Percentiles rank a stretch among this genome's conserved stretches.
Evolutionary conservation across 352 stramenopile genomes (phyloP).

Genomic region (Aphanomyces astaci): DNA sequence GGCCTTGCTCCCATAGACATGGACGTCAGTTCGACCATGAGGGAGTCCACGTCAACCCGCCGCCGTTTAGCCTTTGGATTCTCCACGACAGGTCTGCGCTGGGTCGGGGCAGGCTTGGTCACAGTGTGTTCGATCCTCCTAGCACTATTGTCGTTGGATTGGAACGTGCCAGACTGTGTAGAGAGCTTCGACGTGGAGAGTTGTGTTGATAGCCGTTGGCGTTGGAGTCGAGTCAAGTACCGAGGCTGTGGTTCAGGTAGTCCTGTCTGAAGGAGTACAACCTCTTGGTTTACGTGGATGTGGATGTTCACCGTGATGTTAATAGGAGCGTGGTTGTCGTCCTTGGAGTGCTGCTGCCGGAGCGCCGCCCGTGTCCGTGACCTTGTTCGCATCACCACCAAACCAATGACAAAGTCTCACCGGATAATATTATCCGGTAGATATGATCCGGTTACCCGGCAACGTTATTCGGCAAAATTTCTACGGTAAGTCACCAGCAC

Average conservation of each 20-base stretch:
- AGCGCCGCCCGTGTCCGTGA: not conserved
- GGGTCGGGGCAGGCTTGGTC: not conserved
- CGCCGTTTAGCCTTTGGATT: conserved; percentile 3
- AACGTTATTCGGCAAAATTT: too few relatives aligned
- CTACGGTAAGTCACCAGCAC: too few relatives aligned
- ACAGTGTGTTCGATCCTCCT: not conserved
- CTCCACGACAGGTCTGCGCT: not conserved
- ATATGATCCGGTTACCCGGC: not conserved
- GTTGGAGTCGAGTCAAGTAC: conserved; percentile 2
- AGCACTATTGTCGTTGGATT: not conserved
- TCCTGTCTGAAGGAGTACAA: not conserved
- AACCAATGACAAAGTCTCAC: not conserved
- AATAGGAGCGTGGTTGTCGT: not conserved
- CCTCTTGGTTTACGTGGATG: not conserved
- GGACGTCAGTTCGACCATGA: not conserved
- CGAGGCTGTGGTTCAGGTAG: not conserved
- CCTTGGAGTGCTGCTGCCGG: not conserved
- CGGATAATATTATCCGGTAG: not conserved
- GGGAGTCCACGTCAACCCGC: not conserved
- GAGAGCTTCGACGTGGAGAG: not conserved
- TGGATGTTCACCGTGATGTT: conserved; percentile 13
- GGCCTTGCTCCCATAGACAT: not conserved
- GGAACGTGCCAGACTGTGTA: not conserved
- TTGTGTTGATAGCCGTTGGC: not conserved
- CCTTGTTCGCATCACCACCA: not conserved